These are phyloP conservation scores for Malassezia psittaci DNA, from an alignment of 1,284 basidiomycete species.

Conservation along the genomic window DNA sequence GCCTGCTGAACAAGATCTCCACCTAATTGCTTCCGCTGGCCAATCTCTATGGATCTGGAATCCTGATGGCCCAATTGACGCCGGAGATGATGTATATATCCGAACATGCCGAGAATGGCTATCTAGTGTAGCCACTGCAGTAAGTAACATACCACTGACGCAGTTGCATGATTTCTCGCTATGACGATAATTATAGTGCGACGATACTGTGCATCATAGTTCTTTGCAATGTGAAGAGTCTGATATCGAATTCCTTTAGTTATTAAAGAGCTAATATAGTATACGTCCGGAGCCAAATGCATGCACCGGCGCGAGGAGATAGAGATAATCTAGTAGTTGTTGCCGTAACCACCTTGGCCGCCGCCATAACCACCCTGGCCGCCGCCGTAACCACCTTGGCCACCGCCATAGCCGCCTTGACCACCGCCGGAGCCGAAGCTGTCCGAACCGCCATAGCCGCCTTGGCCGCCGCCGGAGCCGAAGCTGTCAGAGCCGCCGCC, in stretches of 20 bases:
- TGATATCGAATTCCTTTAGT: background rate
- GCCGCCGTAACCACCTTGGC: background rate
- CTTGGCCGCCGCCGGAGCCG: background rate
- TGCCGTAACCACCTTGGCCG: conserved; percentile 9
- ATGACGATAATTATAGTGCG: background rate
- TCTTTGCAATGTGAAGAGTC: too few relatives aligned
- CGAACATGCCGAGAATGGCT: conserved; percentile 13
- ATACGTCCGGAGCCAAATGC: background rate
- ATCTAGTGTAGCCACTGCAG: conserved; percentile 1
- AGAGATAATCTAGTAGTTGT: conserved; percentile 4
- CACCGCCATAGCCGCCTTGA: conserved; percentile 1
- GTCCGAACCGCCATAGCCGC: background rate
- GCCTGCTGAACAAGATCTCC: background rate
- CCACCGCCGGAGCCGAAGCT: conserved; percentile 1
- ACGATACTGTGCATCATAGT: background rate
- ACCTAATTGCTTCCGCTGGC: background rate
- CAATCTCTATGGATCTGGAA: conserved; percentile 11
- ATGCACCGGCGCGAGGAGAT: background rate
- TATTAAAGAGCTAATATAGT: background rate
- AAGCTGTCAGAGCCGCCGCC: background rate
- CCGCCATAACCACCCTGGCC: background rate
- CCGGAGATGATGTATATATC: conserved; percentile 5
- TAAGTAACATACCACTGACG: conserved; percentile 5
- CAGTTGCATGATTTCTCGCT: background rate
- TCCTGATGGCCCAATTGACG: conserved; percentile 13